These are phyloP conservation scores for Euptelea pleiosperma DNA, from an alignment of 164 flowering plant species.

Conservation along the genomic window DNA sequence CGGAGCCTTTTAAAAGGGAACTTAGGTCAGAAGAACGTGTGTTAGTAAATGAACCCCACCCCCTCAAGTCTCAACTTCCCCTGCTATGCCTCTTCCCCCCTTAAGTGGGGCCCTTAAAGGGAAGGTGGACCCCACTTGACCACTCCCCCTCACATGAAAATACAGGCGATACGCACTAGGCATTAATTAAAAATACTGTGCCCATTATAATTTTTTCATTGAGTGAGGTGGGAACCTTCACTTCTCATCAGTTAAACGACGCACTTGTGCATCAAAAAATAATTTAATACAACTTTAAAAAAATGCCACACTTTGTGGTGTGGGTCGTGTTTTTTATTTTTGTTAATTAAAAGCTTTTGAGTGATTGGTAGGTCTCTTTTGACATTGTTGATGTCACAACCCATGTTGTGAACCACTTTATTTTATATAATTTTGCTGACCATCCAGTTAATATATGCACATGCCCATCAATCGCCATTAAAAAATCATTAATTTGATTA, in stretches of 20 bases:
- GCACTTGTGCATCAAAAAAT: not conserved
- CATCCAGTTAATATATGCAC: no score
- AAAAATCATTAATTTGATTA: no score
- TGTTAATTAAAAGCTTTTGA: no score
- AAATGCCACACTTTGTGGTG: not conserved
- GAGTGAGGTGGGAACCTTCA: not conserved
- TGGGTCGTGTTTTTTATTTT: not conserved
- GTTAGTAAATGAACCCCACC: constrained; percentile 16
- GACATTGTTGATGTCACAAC: not conserved
- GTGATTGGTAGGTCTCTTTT: no score
- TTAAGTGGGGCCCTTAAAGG: not conserved
- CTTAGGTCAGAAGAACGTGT: constrained; percentile 3
- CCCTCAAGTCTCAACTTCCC: no score
- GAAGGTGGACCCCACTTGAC: not conserved
- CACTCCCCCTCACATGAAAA: constrained; percentile 1
- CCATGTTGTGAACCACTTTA: no score
- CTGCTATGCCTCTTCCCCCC: no score
- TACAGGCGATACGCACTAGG: constrained; percentile 8
- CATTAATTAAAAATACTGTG: constrained; percentile 1
- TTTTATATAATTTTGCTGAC: no score
- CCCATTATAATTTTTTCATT: constrained; percentile 4
- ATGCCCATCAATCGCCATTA: no score
- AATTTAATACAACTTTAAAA: not conserved
- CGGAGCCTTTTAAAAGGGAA: not conserved
- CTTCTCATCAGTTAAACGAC: not conserved